Percentiles rank a stretch among this genome's conserved stretches.
Conservation (phyloP, 2,329 filamentous ascomycete genomes). For the Lasiodiplodia citricola region DNA sequence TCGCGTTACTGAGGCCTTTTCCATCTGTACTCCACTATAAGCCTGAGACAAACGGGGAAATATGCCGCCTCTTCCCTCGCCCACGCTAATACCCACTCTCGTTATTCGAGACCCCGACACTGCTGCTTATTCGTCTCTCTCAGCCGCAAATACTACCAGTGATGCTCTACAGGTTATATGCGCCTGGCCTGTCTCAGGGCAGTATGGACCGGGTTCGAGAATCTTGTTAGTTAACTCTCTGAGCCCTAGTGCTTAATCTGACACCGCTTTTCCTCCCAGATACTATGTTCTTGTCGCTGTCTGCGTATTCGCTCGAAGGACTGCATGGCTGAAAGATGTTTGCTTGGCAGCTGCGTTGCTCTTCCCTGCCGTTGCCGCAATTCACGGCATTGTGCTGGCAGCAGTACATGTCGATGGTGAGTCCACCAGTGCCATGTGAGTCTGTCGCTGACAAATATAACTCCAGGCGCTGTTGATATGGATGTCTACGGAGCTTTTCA, state of each 20-base stretch:
- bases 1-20: background rate
- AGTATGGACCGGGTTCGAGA: background rate
- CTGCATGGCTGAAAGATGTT: background rate
- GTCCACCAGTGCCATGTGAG: background rate
- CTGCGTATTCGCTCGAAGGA: background rate
- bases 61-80: background rate
- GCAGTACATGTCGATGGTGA: background rate
- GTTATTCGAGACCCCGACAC: background rate
- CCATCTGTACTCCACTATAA: background rate
- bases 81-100: background rate
- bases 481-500: background rate
- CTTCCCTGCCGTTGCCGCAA: background rate
- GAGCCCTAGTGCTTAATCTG: background rate
- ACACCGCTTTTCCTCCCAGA: background rate
- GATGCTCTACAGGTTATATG: background rate
- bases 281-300: background rate
- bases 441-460: background rate
- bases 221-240: background rate
- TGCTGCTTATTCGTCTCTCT: background rate
- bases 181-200: background rate
- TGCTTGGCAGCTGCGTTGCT: background rate
- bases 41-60: background rate
- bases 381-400: background rate
- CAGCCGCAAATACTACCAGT: background rate
- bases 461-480: background rate